Percentiles rank a stretch among this genome's conserved stretches.
Conservation (phyloP, 225 moss, liverwort and hornwort genomes). For the Straminergon stramineum region DNA sequence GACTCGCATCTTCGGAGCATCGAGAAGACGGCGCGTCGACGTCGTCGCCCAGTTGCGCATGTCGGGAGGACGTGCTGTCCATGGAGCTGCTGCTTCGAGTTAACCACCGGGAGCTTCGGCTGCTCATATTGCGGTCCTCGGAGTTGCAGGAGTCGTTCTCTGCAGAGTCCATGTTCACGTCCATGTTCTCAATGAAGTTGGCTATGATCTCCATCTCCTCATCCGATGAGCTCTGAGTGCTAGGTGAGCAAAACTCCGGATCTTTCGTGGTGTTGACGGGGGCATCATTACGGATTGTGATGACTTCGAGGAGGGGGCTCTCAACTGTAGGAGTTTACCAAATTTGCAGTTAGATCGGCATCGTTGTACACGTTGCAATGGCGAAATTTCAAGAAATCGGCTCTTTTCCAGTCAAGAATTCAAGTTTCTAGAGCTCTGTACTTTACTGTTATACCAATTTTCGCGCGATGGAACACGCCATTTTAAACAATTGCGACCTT, state of each 20-base stretch:
- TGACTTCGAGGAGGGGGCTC: constrained; percentile 16
- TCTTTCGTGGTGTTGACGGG: background rate
- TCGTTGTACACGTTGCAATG: background rate
- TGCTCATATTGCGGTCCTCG: background rate
- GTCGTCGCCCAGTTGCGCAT: background rate
- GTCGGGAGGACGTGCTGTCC: background rate
- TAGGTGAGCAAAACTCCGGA: background rate
- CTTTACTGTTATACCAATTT: background rate
- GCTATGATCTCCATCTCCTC: constrained; percentile 52
- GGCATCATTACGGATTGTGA: constrained; percentile 2
- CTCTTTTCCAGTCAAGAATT: background rate
- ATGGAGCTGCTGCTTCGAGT: background rate
- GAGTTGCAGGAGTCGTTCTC: background rate
- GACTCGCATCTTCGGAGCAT: background rate
- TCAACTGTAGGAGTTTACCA: background rate
- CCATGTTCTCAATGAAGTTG: constrained; percentile 31
- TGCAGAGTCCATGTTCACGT: background rate
- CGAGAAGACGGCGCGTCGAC: background rate
- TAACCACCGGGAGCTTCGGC: background rate
- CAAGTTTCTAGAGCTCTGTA: background rate
- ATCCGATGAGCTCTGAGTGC: constrained; percentile 5
- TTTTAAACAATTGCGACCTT: background rate
- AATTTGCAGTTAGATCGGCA: background rate
- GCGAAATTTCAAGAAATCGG: background rate
- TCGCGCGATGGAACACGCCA: background rate